A percentile compares a stretch with the other conserved stretches of the same genome.
Conservation (phyloP, 2,329 filamentous ascomycete species). For the Emmonsiellopsis sp. region DNA sequence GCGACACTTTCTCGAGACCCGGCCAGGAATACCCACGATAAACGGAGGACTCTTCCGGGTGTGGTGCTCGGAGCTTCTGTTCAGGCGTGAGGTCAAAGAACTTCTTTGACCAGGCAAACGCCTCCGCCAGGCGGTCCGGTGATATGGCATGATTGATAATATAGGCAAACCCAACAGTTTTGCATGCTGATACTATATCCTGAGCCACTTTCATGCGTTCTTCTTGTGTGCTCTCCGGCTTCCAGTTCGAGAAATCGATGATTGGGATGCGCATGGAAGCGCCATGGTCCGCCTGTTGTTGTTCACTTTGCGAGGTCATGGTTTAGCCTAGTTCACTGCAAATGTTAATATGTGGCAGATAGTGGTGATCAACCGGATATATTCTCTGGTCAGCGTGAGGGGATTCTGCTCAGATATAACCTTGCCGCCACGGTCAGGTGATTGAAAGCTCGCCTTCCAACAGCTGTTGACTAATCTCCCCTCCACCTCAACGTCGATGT, state of each 20-base stretch:
- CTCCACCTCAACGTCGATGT: too few species aligned
- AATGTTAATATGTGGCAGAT: too few species aligned
- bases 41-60: constrained; percentile 39
- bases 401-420: too few species aligned
- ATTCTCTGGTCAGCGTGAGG: too few species aligned
- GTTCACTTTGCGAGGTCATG: neutral
- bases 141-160: constrained; percentile 40
- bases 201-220: constrained; percentile 26
- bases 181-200: constrained; percentile 33
- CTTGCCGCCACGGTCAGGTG: too few species aligned
- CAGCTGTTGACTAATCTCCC: too few species aligned
- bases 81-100: constrained; percentile 37
- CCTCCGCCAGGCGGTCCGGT: constrained; percentile 29
- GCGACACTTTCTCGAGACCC: constrained; percentile 45
- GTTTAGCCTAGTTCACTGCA: neutral
- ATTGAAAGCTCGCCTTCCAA: too few species aligned
- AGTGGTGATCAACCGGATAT: too few species aligned
- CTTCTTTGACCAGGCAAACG: constrained; percentile 34
- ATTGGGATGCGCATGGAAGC: constrained; percentile 22
- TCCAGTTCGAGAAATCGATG: constrained; percentile 32
- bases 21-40: constrained; percentile 50
- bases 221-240: constrained; percentile 16
- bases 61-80: constrained; percentile 41
- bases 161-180: constrained; percentile 39
- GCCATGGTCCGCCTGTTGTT: neutral